Evolutionary conservation across 495 filamentous ascomycete species (phyloP).

Genomic region (Lentithecium fluviatile): DNA sequence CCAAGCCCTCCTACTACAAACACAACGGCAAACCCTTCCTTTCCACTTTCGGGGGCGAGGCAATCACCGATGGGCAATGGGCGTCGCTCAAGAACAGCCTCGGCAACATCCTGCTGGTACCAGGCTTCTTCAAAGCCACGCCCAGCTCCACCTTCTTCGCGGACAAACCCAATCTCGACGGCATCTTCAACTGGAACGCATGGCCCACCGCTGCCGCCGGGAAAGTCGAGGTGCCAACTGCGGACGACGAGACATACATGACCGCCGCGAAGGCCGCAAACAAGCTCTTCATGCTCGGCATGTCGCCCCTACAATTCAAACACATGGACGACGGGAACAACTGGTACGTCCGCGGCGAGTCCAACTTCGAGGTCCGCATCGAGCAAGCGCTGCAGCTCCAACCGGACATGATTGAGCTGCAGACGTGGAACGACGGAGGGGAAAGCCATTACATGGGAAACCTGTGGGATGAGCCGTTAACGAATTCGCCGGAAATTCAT

Average conservation of each 20-base stretch:
- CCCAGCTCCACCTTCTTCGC: slow-evolving; percentile 6
- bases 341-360: slow-evolving; percentile 26
- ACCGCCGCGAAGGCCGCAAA: slow-evolving; percentile 2
- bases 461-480: slow-evolving; percentile 22
- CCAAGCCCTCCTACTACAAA: slow-evolving; percentile 21
- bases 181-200: slow-evolving; percentile 26
- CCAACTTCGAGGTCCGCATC: slow-evolving; percentile 19
- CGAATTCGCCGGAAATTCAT: slow-evolving; percentile 1
- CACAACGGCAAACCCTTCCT: slow-evolving; percentile 18
- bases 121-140: slow-evolving; percentile 17
- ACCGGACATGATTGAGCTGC: slow-evolving; percentile 25
- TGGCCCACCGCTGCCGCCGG: slow-evolving; percentile 4
- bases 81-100: slow-evolving; percentile 12
- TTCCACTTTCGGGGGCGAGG: slow-evolving; percentile 25
- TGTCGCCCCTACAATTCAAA: slow-evolving; percentile 27
- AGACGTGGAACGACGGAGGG: slow-evolving; percentile 26
- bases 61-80: slow-evolving; percentile 8
- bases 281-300: slow-evolving; percentile 28
- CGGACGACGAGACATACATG: slow-evolving; percentile 10
- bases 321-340: slow-evolving; percentile 10
- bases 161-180: slow-evolving; percentile 4
- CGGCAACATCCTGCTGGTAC: slow-evolving; percentile 15
- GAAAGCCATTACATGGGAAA: slow-evolving; percentile 27
- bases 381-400: slow-evolving; percentile 15
- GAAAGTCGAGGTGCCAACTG: slow-evolving; percentile 5